Percentiles rank a stretch among this genome's conserved stretches.
These are phyloP conservation scores for Colletotrichum tanaceti DNA, from an alignment of 2,329 filamentous ascomycete species.

Conservation along the genomic window DNA sequence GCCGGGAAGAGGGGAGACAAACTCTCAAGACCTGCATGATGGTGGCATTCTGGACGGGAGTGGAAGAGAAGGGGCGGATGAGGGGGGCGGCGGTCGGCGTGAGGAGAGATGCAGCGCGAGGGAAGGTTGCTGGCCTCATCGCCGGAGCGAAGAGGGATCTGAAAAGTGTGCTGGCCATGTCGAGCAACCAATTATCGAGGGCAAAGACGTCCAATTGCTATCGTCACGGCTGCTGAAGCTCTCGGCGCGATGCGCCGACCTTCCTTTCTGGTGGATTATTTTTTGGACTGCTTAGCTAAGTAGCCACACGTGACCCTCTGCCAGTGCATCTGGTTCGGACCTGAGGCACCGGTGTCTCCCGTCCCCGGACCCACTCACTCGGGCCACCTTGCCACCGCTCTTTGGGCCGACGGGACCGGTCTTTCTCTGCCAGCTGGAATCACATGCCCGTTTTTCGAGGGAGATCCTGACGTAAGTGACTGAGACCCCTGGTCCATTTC, in stretches of 20 bases:
- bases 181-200: constrained; percentile 4
- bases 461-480: constrained; percentile 38
- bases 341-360: constrained; percentile 22
- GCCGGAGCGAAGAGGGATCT: constrained; percentile 49
- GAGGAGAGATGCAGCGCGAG: constrained; percentile 37
- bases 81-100: constrained; percentile 39
- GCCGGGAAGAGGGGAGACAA: constrained; percentile 41
- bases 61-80: constrained; percentile 67
- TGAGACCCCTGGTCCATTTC: constrained; percentile 22
- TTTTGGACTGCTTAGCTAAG: constrained; percentile 36
- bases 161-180: constrained; percentile 52
- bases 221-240: constrained; percentile 11
- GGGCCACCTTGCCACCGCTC: constrained; percentile 25
- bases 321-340: not conserved
- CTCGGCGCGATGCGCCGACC: constrained; percentile 13
- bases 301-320: not conserved
- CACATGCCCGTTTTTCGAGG: constrained; percentile 34
- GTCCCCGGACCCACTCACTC: constrained; percentile 34
- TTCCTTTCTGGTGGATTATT: constrained; percentile 3
- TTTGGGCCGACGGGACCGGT: constrained; percentile 25
- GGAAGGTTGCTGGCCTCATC: constrained; percentile 43
- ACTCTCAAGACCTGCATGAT: constrained; percentile 78
- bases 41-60: constrained; percentile 69
- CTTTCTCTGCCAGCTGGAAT: constrained; percentile 8
- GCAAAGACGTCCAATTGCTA: constrained; percentile 27